phyloP scores from a whole-genome alignment of 2,329 filamentous ascomycete genomes.

The Hymenoscyphus occultus region DNA sequence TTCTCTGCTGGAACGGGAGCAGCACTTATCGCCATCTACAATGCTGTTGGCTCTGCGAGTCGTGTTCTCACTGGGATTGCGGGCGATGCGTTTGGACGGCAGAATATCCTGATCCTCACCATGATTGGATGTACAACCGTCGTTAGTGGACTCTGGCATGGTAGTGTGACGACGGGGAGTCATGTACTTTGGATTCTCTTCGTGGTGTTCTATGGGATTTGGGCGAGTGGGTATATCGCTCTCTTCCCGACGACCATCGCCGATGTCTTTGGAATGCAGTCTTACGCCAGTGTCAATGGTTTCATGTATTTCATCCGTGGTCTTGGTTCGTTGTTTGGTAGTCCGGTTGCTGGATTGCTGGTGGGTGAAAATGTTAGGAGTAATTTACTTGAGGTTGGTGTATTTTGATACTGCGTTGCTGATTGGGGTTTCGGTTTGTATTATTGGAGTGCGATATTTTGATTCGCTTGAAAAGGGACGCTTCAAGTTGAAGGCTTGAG shows the following conservation, averaged over 20 bases:
- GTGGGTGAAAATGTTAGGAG: conserved; percentile 36
- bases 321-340: conserved; percentile 44
- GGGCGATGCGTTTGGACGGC: conserved; percentile 46
- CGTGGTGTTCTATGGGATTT: conserved; percentile 43
- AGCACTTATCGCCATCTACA: conserved; percentile 44
- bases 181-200: conserved; percentile 42
- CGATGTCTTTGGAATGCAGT: conserved; percentile 48
- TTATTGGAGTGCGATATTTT: conserved; percentile 43
- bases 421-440: conserved; percentile 40
- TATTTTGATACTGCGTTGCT: conserved; percentile 43
- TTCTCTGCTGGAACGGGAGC: conserved; percentile 41
- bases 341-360: conserved; percentile 44
- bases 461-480: conserved; percentile 36
- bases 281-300: conserved; percentile 47
- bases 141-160: conserved; percentile 41
- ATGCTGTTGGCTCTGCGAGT: conserved; percentile 45
- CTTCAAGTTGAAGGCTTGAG: neutral
- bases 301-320: conserved; percentile 46
- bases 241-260: conserved; percentile 46
- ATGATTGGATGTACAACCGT: conserved; percentile 39
- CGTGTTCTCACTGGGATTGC: conserved; percentile 45
- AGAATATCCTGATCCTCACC: conserved; percentile 46
- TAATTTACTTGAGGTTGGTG: conserved; percentile 40
- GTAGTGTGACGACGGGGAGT: conserved; percentile 29
- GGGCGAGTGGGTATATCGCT: conserved; percentile 45